Evolutionary conservation across 2,329 filamentous ascomycete species (phyloP).

Genomic region (Pseudogymnoascus sp.): DNA sequence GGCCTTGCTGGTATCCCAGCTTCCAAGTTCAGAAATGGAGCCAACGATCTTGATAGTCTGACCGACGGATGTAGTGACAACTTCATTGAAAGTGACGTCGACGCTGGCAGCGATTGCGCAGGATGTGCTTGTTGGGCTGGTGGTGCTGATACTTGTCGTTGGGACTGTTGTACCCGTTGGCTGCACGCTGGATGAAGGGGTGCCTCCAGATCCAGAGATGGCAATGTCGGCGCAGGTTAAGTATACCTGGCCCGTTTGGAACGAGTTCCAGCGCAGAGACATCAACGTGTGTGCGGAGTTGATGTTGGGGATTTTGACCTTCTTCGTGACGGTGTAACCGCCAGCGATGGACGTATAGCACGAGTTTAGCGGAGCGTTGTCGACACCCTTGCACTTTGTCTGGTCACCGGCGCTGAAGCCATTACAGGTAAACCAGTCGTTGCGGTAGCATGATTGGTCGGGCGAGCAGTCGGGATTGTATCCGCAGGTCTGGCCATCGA

Average conservation of each 20-base stretch:
- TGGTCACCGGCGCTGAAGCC: constrained; percentile 30
- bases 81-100: constrained; percentile 54
- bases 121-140: constrained; percentile 22
- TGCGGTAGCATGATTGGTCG: constrained; percentile 39
- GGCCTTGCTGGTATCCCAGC: constrained; percentile 50
- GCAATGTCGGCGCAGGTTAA: constrained; percentile 47
- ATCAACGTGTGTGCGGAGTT: constrained; percentile 44
- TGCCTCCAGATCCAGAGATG: constrained; percentile 26
- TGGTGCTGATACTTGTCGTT: constrained; percentile 18
- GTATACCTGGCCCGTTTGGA: constrained; percentile 47
- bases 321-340: constrained; percentile 46
- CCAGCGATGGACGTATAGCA: constrained; percentile 46
- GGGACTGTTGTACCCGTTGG: background rate
- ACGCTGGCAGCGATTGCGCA: constrained; percentile 40
- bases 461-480: constrained; percentile 41
- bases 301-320: constrained; percentile 29
- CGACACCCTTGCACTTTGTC: constrained; percentile 18
- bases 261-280: constrained; percentile 48
- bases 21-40: constrained; percentile 49
- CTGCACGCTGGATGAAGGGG: background rate
- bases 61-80: constrained; percentile 49
- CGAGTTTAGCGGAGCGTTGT: constrained; percentile 36
- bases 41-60: constrained; percentile 61
- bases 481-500: constrained; percentile 41
- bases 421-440: constrained; percentile 50